A percentile compares a stretch with the other conserved stretches of the same genome.
Conservation (phyloP, 2,329 filamentous ascomycete species). For the Aaosphaeria pasadenensis region DNA sequence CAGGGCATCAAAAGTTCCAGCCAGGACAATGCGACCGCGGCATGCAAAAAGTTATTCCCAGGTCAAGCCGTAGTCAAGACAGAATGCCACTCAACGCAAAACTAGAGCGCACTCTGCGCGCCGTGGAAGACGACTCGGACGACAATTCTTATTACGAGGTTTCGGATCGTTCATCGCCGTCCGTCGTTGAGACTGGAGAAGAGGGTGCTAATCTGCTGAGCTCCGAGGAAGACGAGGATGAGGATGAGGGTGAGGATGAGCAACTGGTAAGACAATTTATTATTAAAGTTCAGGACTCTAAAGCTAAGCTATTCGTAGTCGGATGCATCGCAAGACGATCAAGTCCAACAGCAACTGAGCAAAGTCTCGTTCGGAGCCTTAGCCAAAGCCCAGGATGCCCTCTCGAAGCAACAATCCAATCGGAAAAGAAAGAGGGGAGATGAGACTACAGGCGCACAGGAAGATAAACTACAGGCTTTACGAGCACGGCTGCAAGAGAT, state of each 20-base stretch:
- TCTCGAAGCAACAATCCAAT: slow-evolving; percentile 43
- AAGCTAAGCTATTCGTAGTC: slow-evolving; percentile 4
- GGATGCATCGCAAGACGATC: slow-evolving; percentile 38
- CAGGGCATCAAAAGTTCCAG: slow-evolving; percentile 1
- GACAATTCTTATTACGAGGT: slow-evolving; percentile 39
- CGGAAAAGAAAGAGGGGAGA: slow-evolving; percentile 44
- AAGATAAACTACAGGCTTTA: slow-evolving; percentile 46
- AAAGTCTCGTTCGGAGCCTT: slow-evolving; percentile 85
- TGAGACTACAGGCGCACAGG: slow-evolving; percentile 38
- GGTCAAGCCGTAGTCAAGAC: neutral
- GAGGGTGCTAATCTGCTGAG: slow-evolving; percentile 32
- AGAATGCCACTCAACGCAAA: slow-evolving; percentile 34
- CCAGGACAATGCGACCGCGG: neutral
- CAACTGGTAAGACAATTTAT: neutral
- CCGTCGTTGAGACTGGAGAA: slow-evolving; percentile 38
- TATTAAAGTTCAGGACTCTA: neutral
- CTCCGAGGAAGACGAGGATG: slow-evolving; percentile 23
- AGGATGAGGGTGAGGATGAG: slow-evolving; percentile 14
- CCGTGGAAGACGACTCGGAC: slow-evolving; percentile 35
- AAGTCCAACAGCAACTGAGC: slow-evolving; percentile 47
- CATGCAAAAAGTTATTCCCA: neutral
- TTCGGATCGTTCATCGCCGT: slow-evolving; percentile 38
- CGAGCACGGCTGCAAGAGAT: slow-evolving; percentile 45
- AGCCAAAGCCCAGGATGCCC: slow-evolving; percentile 75
- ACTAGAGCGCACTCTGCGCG: slow-evolving; percentile 34